Evolutionary conservation across 2,329 filamentous ascomycete species (phyloP), one percentile per base, ranked within the genome.

Genomic region (Colletotrichum sp.): DNA sequence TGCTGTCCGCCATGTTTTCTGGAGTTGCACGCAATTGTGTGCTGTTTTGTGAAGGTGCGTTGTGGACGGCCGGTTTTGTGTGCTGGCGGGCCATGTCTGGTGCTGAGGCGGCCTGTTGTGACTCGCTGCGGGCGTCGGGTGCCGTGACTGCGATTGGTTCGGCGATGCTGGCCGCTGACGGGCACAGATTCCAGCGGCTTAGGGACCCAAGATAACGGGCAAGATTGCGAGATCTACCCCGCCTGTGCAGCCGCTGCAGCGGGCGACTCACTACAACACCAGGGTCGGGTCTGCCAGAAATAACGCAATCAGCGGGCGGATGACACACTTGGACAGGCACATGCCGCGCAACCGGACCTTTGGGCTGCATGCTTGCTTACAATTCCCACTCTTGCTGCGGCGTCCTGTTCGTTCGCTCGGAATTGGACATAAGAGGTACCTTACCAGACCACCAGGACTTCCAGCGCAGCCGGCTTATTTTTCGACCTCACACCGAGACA

Each of bases 221-320:
- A 52, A 52, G 43, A 52, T 52, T 52, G 43, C 43, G 24, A 59
- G 55, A 59, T 21, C n/a, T 39, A 34, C 26, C 24, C 30, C 32
- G 12, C 63, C n/a, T 52, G 18, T 6, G 18, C 39, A n/a, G 39
- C 39, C 16, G n/a, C 43, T 21, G 43, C 43, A 48, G 39, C 18
- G 39, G 18, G 39, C 39, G 6, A 48, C 39, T 48, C 39, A n/a
- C 39, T 48, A n/a, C 39, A 12, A 48, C 39, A n/a, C 39, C 24
- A 52, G 26, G 63, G 63, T 10, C 6, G 7, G 26, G 65, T 52
- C 13, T 18, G n/a, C 39, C 32, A 18, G 64, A 76, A 74, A 74
- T 76, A 76, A 76, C 71, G 74, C 74, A 76, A 76, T 76, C 65
- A 36, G 39, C 52, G 59, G 69, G 30, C 21, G 39, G 52, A 72